phyloP scores from a whole-genome alignment of 164 flowering plant species.

The Hamamelis virginiana region DNA sequence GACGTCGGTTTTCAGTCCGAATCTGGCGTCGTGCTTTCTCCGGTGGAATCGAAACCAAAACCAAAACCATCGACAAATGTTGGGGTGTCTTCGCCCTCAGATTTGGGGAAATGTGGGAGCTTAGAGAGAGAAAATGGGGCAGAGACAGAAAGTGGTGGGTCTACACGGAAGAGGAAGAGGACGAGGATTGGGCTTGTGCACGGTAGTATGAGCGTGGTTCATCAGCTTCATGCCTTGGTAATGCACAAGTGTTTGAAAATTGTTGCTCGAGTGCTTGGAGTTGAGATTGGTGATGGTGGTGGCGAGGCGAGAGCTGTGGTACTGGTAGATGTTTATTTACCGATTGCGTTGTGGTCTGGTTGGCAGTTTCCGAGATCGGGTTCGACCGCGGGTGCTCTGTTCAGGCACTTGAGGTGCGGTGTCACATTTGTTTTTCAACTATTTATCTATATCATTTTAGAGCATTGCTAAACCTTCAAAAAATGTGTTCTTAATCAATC shows the following conservation, averaged over 20 bases:
- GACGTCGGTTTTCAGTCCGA: slow-evolving; percentile 26
- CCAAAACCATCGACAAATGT: slow-evolving; percentile 4
- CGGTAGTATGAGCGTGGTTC: slow-evolving; percentile 60
- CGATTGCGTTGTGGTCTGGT: slow-evolving; percentile 61
- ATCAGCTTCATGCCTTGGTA: slow-evolving; percentile 51
- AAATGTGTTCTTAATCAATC: too few species aligned
- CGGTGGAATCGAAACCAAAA: slow-evolving; percentile 9
- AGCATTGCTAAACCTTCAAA: too few species aligned
- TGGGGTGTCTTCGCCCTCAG: neutral
- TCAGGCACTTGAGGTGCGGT: slow-evolving; percentile 71
- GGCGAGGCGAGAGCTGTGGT: slow-evolving; percentile 53
- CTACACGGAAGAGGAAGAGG: slow-evolving; percentile 29
- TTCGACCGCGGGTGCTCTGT: slow-evolving; percentile 60
- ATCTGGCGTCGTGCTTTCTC: slow-evolving; percentile 30
- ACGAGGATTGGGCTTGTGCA: slow-evolving; percentile 41
- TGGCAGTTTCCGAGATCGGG: slow-evolving; percentile 81
- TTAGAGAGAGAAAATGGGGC: neutral
- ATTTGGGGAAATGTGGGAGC: slow-evolving; percentile 10
- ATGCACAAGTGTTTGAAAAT: slow-evolving; percentile 55
- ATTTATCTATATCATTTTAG: too few species aligned
- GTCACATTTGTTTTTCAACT: neutral
- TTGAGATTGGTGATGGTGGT: slow-evolving; percentile 18
- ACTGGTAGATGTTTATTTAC: slow-evolving; percentile 78
- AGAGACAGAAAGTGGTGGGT: slow-evolving; percentile 7
- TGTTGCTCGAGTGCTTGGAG: slow-evolving; percentile 42